Evolutionary conservation across 192 early-diverging fungal genomes (phyloP).

Genomic region (Coemansia sp.): DNA sequence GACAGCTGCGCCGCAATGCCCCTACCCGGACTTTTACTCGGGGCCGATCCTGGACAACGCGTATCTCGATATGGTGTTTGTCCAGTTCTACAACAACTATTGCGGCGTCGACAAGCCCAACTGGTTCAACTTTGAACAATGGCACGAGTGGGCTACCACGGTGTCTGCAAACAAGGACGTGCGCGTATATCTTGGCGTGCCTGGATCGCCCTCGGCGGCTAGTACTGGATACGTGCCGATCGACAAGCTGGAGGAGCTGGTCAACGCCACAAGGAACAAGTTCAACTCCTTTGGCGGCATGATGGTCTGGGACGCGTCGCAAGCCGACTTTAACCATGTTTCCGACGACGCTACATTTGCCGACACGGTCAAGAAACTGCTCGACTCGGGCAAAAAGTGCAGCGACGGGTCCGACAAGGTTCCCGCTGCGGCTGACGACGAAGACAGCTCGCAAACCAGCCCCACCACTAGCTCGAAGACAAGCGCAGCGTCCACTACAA

Average conservation of each 20-base stretch:
- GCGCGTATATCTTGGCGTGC: constrained; percentile 66
- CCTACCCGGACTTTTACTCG: constrained; percentile 69
- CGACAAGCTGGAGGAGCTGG: constrained; percentile 54
- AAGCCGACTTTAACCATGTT: constrained; percentile 58
- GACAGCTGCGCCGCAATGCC: constrained; percentile 74
- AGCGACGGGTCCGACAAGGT: constrained; percentile 24
- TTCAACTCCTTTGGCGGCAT: constrained; percentile 71
- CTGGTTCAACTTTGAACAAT: constrained; percentile 75
- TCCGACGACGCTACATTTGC: constrained; percentile 19
- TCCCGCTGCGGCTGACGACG: background rate
- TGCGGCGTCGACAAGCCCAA: constrained; percentile 60
- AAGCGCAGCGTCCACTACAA: background rate
- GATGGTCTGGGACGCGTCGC: constrained; percentile 77
- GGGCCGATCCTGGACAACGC: constrained; percentile 62
- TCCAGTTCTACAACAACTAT: constrained; percentile 87
- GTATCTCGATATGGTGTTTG: constrained; percentile 71
- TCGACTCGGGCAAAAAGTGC: constrained; percentile 39
- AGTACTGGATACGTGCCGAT: constrained; percentile 62
- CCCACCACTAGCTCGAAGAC: background rate
- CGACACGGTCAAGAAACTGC: constrained; percentile 22
- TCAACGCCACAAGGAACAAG: constrained; percentile 52
- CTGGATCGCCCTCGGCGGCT: constrained; percentile 60
- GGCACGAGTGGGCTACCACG: constrained; percentile 70
- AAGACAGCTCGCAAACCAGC: background rate
- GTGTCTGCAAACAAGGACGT: constrained; percentile 62